Conservation (phyloP, 306 rosid genomes). For the Clitoria ternatea region DNA sequence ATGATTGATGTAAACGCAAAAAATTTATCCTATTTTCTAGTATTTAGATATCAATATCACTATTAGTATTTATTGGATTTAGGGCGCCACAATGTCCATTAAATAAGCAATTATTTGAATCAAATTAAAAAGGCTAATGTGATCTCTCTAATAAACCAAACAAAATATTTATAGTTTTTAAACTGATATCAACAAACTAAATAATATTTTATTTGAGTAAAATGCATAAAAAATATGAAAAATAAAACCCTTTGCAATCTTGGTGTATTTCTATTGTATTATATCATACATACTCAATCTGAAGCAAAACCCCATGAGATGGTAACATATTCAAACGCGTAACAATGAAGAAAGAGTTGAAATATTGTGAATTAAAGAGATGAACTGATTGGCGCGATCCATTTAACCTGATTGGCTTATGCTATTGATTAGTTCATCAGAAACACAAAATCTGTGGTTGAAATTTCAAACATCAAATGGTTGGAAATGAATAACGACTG, state of each 20-base stretch:
- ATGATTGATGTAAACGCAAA: too few species aligned
- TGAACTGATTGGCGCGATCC: not conserved
- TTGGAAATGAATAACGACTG: not conserved
- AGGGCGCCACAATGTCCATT: not conserved
- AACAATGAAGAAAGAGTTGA: not conserved
- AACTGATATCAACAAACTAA: not conserved
- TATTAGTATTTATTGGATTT: too few species aligned
- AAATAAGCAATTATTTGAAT: not conserved
- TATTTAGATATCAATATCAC: too few species aligned
- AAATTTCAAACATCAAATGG: not conserved
- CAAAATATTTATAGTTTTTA: too few species aligned
- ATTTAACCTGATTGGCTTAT: not conserved
- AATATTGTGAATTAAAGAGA: not conserved
- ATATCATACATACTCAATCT: not conserved
- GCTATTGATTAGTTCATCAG: not conserved
- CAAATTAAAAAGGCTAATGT: not conserved
- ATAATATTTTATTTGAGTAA: not conserved
- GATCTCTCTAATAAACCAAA: not conserved
- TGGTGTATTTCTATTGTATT: too few species aligned
- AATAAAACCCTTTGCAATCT: too few species aligned
- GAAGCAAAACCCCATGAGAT: not conserved
- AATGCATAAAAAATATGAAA: not conserved
- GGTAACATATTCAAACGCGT: not conserved
- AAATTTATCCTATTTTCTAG: too few species aligned
- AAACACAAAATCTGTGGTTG: not conserved